phyloP scores from a whole-genome alignment of 1,139 yeast species.

The Taphrina wiesneri region DNA sequence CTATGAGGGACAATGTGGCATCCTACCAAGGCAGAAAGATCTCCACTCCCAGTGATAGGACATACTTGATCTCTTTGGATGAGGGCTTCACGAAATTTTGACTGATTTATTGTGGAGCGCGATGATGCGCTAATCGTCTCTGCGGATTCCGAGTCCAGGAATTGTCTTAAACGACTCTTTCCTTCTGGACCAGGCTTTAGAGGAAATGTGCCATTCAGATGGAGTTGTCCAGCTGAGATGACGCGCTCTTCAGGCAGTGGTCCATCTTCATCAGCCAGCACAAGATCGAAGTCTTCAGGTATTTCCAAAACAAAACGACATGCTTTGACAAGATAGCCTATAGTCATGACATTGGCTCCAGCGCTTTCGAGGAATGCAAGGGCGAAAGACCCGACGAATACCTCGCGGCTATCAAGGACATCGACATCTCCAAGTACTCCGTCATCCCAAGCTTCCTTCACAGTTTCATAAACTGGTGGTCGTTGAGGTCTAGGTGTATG shows the following conservation, averaged over 20 bases:
- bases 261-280: neutral
- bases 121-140: neutral
- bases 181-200: neutral
- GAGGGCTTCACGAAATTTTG: neutral
- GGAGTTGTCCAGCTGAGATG: neutral
- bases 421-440: too few relatives aligned
- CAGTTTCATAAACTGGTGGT: too few relatives aligned
- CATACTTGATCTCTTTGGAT: neutral
- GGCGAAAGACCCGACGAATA: too few relatives aligned
- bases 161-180: neutral
- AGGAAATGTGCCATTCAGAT: neutral
- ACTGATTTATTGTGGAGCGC: neutral
- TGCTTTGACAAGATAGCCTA: neutral
- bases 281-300: neutral
- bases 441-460: too few relatives aligned
- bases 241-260: neutral
- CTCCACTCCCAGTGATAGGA: neutral
- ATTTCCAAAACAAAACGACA: neutral
- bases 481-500: too few relatives aligned
- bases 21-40: neutral
- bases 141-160: neutral
- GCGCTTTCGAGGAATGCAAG: neutral
- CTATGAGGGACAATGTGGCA: slow-evolving; percentile 1
- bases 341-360: neutral
- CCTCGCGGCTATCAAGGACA: too few relatives aligned